Evolutionary conservation across 768 basidiomycete species (phyloP).

Genomic region (Antrodiella citrinella): DNA sequence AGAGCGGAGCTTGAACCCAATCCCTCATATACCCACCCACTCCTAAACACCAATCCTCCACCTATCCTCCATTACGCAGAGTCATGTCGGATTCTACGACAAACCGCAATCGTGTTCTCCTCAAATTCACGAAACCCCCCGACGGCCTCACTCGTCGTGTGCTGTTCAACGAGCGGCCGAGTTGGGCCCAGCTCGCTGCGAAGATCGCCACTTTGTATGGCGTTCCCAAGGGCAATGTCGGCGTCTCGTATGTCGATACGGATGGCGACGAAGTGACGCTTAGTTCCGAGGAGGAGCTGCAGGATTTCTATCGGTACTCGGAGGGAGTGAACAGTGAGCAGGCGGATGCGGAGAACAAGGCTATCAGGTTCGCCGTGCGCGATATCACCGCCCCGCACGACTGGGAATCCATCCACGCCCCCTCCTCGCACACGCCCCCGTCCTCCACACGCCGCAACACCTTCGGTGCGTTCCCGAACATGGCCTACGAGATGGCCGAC

Average conservation of each 20-base stretch:
- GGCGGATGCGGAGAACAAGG: too few species aligned
- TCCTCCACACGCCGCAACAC: constrained; percentile 40
- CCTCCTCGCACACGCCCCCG: constrained; percentile 23
- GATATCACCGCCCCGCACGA: constrained; percentile 39
- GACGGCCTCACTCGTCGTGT: constrained; percentile 55
- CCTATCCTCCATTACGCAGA: too few species aligned
- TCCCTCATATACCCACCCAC: not conserved
- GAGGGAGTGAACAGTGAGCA: constrained; percentile 8
- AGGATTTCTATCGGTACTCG: constrained; percentile 50
- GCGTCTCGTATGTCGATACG: constrained; percentile 61
- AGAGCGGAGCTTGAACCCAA: not conserved
- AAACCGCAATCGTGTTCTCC: constrained; percentile 41
- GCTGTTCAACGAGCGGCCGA: constrained; percentile 41
- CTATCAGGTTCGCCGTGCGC: constrained; percentile 55
- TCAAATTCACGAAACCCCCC: constrained; percentile 54
- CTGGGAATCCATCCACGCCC: constrained; percentile 23
- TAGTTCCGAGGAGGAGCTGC: constrained; percentile 70
- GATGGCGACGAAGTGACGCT: constrained; percentile 75
- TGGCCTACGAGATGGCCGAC: constrained; percentile 40
- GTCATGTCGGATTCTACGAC: too few species aligned
- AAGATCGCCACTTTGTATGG: constrained; percentile 48
- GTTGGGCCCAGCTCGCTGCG: constrained; percentile 48
- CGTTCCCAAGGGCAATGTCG: constrained; percentile 52
- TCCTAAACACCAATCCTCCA: constrained; percentile 4
- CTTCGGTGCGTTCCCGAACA: constrained; percentile 43